Evolutionary conservation across 1,284 basidiomycete genomes (phyloP), one percentile per base, ranked within the genome.

Genomic region (Hymenochaete sp.): DNA sequence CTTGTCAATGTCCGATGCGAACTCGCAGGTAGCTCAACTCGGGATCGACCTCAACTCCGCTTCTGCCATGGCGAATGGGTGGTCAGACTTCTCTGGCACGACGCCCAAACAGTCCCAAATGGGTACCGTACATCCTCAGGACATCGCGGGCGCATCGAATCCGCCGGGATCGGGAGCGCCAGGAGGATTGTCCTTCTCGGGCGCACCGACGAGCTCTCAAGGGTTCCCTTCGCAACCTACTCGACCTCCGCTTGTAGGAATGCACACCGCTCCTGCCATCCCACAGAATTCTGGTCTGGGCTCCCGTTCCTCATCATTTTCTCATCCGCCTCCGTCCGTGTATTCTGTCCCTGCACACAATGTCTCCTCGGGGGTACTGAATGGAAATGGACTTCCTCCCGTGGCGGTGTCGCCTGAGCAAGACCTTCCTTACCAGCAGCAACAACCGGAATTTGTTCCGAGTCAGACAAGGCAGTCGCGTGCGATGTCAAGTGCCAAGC

Each of bases 401-500:
- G 22, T 47, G 18, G 40, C 22, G 32, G 21, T 48, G 39, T 21
- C 33, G 22, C 42, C n/a, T 21, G 5, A 3, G 22, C 48, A 46
- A 26, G 29, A 46, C 5, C 48, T 38, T 11, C 29, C 5, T 16
- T n/a, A 35, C 32, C 14, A 35, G 14, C 32, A 16, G 32, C 16
- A 16, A n/a, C 33, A 43, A 16, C 40, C 44, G 10, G 48, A 50
- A 5, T 50, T 42, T 28, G 48, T 43, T 11, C 48, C 44, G 16
- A 42, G 40, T 14, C 44, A 50, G n/a, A 25, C n/a, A 8, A 38
- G 45, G 8, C 49, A 45, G 13, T 21, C 72, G 1, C 66, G 67
- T 5, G 70, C 72, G 3, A 55, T 61, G 1, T 59, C 65, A 33
- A 40, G 41, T 13, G 42, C 53, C 28, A 59, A 55, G 7, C 47